These are phyloP conservation scores for Hansenula lynferdii DNA, from an alignment of 1,139 yeast genomes.

Conservation along the genomic window DNA sequence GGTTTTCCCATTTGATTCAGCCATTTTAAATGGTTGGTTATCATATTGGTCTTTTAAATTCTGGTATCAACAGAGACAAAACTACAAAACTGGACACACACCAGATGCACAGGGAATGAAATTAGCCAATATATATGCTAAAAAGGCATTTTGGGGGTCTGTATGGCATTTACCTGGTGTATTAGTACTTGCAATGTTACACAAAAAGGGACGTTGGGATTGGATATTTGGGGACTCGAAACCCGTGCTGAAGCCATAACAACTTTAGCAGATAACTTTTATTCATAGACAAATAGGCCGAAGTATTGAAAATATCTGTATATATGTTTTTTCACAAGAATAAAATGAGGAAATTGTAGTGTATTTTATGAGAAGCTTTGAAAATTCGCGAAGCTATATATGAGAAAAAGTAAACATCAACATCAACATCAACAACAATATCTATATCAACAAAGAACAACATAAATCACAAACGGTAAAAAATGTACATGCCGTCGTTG, in stretches of 20 bases:
- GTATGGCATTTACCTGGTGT: constrained; percentile 94
- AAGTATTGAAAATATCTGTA: too few species aligned
- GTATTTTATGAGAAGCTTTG: too few species aligned
- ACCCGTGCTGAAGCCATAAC: constrained; percentile 1
- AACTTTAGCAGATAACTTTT: background rate
- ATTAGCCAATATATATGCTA: constrained; percentile 63
- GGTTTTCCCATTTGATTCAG: constrained; percentile 75
- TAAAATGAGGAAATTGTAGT: too few species aligned
- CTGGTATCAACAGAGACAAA: constrained; percentile 70
- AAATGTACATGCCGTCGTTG: constrained; percentile 43
- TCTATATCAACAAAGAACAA: background rate
- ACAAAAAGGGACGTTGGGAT: constrained; percentile 95
- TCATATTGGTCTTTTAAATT: constrained; percentile 75
- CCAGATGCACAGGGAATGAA: constrained; percentile 53
- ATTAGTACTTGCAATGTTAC: constrained; percentile 85
- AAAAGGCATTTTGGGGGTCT: constrained; percentile 89
- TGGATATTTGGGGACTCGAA: constrained; percentile 38
- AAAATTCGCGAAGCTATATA: background rate
- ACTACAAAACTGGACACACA: constrained; percentile 36
- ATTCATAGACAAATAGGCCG: background rate
- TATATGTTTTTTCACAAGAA: too few species aligned
- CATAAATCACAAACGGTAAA: background rate
- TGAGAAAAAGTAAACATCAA: background rate
- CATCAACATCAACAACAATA: background rate
- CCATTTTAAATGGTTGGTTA: constrained; percentile 81